Conservation (phyloP, 1,284 basidiomycete genomes). For the Austropuccinia psidii region DNA sequence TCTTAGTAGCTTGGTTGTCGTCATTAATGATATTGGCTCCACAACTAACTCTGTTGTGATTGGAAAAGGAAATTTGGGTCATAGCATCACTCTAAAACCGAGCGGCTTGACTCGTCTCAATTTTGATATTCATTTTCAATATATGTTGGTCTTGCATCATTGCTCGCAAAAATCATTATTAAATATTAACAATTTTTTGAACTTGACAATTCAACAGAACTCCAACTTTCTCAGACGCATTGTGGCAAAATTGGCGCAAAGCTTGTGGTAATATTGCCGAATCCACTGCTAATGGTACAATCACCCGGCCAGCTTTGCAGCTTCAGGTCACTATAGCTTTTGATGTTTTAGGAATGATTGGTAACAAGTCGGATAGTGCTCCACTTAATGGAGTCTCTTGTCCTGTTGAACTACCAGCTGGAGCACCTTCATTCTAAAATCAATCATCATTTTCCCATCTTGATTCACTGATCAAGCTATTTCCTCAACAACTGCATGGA, state of each 20-base stretch:
- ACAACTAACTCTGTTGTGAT: conserved; percentile 7
- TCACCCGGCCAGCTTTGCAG: conserved; percentile 14
- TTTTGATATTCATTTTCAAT: conserved; percentile 8
- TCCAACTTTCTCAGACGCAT: not conserved
- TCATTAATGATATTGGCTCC: conserved; percentile 13
- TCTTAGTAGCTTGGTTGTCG: not conserved
- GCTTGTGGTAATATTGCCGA: conserved; percentile 16
- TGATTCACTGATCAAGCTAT: no score
- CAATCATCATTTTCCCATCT: no score
- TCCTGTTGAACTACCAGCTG: conserved; percentile 25
- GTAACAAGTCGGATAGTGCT: not conserved
- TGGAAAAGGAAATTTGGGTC: not conserved
- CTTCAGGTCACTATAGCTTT: not conserved
- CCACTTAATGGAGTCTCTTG: conserved; percentile 21
- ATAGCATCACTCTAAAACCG: not conserved
- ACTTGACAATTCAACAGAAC: not conserved
- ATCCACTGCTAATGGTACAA: conserved; percentile 13
- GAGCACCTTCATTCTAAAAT: conserved; percentile 1
- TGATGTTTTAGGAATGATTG: not conserved
- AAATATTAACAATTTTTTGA: no score
- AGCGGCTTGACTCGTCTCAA: not conserved
- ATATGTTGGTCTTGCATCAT: no score
- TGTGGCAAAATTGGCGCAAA: conserved; percentile 13
- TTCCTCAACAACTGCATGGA: no score
- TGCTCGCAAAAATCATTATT: no score